Base-by-base conservation (phyloP, 371 early-diverging fungal species). In the Rhizopus arrhizus region DNA sequence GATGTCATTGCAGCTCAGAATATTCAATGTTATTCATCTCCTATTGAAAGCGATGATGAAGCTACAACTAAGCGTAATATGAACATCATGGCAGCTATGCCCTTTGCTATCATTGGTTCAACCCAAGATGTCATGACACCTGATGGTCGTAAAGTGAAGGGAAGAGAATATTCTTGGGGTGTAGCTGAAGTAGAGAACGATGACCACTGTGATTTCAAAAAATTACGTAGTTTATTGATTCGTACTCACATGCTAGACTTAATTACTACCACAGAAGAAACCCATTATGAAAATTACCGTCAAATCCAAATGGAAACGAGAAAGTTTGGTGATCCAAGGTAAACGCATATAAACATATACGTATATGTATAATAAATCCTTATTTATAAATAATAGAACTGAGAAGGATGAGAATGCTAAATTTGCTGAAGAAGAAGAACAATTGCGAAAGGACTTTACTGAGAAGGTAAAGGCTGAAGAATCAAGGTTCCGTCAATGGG, bases 341-440 rank as follows among this genome's bases (percentile, higher is more conserved):
- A 75, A 58, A 58, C 33, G 15, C 0, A 36, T 9, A 36, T 2
- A 11, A 36, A 11, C 1, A 11, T 11, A 9, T 6, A 36, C 36
- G 6, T 9, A 9, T 36, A 9, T 36, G 6, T 36, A 6, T 36
- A 0, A 9, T 22, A 22, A 22, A 22, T 45, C 38, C 28, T 34
- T 29, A 41, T 38, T 32, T 9, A 36, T 11, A 36, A 9, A 36
- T 9, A 36, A 36, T 43, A 43, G 43, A 43, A 43, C 43, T 15
- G 56, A 56, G 16, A 56, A 56, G 40, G 56, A 86, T 45, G 89
- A 91, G 66, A 95, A 92, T 79, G 85, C 86, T 63, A 92, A 94
- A 74, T 94, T 94, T 90, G 92, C 94, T 83, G 93, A 95, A 53
- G 96, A 96, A 69, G 96, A 97, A 72, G 96, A 95, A 58, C 79